These are phyloP conservation scores for Exsudoporus frostii DNA, from an alignment of 768 basidiomycete genomes.

Conservation along the genomic window DNA sequence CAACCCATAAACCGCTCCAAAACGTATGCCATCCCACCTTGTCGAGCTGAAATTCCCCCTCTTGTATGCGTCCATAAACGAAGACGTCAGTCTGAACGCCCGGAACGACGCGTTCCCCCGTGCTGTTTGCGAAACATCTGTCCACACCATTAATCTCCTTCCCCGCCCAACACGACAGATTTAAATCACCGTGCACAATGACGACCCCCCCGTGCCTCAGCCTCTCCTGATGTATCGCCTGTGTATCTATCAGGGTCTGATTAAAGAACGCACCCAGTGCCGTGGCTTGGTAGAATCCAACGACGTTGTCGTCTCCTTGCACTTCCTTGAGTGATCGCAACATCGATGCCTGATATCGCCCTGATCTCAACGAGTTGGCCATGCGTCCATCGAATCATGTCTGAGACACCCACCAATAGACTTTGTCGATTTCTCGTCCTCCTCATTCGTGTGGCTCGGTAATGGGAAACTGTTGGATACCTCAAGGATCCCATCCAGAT, in stretches of 20 bases:
- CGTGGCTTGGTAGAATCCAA: slow-evolving; percentile 93
- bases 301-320: slow-evolving; percentile 84
- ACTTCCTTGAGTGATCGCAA: slow-evolving; percentile 87
- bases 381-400: slow-evolving; percentile 2
- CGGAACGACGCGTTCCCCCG: slow-evolving; percentile 86
- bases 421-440: slow-evolving; percentile 81
- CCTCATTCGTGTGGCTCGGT: slow-evolving; percentile 68
- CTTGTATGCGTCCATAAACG: slow-evolving; percentile 81
- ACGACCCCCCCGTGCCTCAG: slow-evolving; percentile 84
- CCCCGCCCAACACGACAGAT: not conserved
- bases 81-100: slow-evolving; percentile 78
- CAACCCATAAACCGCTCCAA: not conserved
- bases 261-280: slow-evolving; percentile 83
- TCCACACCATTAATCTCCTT: slow-evolving; percentile 11
- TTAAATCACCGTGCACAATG: slow-evolving; percentile 72
- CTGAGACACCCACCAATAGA: slow-evolving; percentile 53
- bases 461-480: slow-evolving; percentile 88
- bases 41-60: slow-evolving; percentile 79
- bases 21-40: slow-evolving; percentile 50
- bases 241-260: slow-evolving; percentile 75
- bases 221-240: slow-evolving; percentile 82
- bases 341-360: slow-evolving; percentile 82
- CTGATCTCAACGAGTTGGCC: slow-evolving; percentile 34
- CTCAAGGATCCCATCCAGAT: slow-evolving; percentile 87
- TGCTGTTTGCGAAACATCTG: slow-evolving; percentile 75